Evolutionary conservation across 164 flowering plant species (phyloP), one percentile per base, ranked within the genome.

Genomic region (Vitis riparia): DNA sequence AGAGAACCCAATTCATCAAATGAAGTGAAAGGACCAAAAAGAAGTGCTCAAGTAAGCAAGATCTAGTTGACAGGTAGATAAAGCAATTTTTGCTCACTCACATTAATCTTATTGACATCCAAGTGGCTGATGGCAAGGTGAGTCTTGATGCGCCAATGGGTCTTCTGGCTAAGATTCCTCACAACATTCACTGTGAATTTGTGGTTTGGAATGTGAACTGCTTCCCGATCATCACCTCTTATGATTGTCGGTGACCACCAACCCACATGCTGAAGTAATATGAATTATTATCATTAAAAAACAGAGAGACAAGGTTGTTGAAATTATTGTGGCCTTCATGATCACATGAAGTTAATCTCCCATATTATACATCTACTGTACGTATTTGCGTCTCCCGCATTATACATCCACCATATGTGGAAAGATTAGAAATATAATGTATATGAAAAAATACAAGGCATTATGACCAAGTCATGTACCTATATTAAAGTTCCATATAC

Each of bases 201-300:
- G 82, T 96, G 97, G 72, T 96, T 96, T 49, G 98, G 99, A 75
- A 96, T 93, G 75, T 93, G 94, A 75, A 93, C 83, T 59, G 98
- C 99, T 85, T 96, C 98, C 52, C 99, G 93, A 68, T 95, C 94
- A 71, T 96, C 99, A 48, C 97, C 98, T 87, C 98, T 84, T 68
- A 93, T 81, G 63, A 96, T 84, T 56, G 99, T 96, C 62, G 96
- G 99, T 62, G 99, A 93, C 99, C 99, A 93, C 99, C 98, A 95
- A 49, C 99, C 98, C 59, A 95, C 97, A 76, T 93, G 97, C 99
- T 93, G 88, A 59, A 75, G 72, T 2, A 72, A 77, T 14, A 59
- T 27, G 72, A 19, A n/a, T 59, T 13, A 57, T 37, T 14, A 14
- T 11, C 11, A 23, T 23, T 3, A 37, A 37, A 37, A 37, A 6